Evolutionary conservation across 2,329 filamentous ascomycete species (phyloP), one percentile per base, ranked within the genome.

Genomic region (Scolecobasidium constrictum): DNA sequence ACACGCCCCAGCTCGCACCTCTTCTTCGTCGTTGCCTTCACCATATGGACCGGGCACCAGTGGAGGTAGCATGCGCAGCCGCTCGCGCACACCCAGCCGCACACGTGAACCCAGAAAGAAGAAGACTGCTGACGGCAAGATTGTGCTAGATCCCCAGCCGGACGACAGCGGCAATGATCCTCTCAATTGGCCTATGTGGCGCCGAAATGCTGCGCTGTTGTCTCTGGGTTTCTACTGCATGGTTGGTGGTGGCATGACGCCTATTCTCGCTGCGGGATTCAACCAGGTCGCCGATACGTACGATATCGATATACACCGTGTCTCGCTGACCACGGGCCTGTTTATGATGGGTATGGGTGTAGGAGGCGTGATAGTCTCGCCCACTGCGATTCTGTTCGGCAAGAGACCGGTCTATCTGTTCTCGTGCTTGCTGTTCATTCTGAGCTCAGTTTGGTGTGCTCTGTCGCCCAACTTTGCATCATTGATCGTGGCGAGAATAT

Each of bases 261-360:
- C 92, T 0, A 69, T 95, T 21, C 71, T 96, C 15, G 88, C 90
- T 0, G 90, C 92, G 7, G 90, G 87, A 11, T 96, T 95, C 66
- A 80, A 78, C 22, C 69, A 93, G 35, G 83, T 96, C 11, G 81
- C 87, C 2, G 49, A 69, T 1, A 73, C 71, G 2, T 81, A 83
- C 56, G 47, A 72, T 46, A 75, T 94, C 17, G 69, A 75, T 0
- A 77, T 83, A 13, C 75, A 86, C 21, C 64, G 74, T 40, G 86
- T 95, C 3, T 81, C 90, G 2, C 69, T 94, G 45, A 96, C 90
- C 0, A 94, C 88, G 0, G 88, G 88, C 1, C 65, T 95, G 12
- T 95, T 86, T 65, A 95, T 96, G 88, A 72, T 94, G 75, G 92
- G 92, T 0, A 66, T 96, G 31, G 90, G 88, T 2, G 53, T 95